These are phyloP conservation scores for Fusarium tricinctum DNA, from an alignment of 2,329 filamentous ascomycete genomes.

Conservation along the genomic window DNA sequence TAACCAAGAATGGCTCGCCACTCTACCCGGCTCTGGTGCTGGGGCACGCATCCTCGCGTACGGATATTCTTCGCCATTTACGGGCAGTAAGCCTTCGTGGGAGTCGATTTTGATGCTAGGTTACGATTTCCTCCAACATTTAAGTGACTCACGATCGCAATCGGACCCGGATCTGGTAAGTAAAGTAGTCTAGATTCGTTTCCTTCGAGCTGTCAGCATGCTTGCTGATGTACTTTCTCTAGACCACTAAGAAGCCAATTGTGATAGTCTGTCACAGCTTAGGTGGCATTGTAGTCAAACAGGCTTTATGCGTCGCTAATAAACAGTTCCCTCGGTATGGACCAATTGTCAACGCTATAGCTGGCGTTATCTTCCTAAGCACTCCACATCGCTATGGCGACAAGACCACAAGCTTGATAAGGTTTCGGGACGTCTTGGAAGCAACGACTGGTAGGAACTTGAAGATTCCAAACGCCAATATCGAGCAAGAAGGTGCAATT, in stretches of 20 bases:
- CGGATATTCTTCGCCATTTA: slow-evolving; percentile 3
- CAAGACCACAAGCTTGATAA: slow-evolving; percentile 6
- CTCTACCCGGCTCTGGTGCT: slow-evolving; percentile 2
- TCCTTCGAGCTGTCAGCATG: slow-evolving; percentile 1
- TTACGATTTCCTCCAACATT: slow-evolving; percentile 4
- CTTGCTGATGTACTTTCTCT: slow-evolving; percentile 4
- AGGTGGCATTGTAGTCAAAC: slow-evolving; percentile 1
- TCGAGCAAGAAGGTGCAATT: slow-evolving; percentile 4
- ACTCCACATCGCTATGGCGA: slow-evolving; percentile 4
- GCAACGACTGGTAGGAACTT: slow-evolving; percentile 2
- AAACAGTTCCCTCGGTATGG: slow-evolving; percentile 5
- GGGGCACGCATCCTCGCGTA: slow-evolving; percentile 4
- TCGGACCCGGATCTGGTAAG: slow-evolving; percentile 2
- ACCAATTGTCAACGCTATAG: slow-evolving; percentile 4
- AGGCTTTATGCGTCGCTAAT: slow-evolving; percentile 4
- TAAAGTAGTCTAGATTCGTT: slow-evolving; percentile 4
- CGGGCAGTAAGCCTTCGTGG: slow-evolving; percentile 2
- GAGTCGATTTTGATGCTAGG: slow-evolving; percentile 5
- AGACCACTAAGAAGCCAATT: slow-evolving; percentile 1
- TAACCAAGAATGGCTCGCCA: slow-evolving; percentile 4
- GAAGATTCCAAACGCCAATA: slow-evolving; percentile 6
- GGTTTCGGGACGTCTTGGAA: slow-evolving; percentile 4
- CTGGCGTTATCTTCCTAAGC: slow-evolving; percentile 5
- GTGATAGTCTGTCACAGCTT: slow-evolving; percentile 4
- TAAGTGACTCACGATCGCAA: slow-evolving; percentile 2